A percentile compares a stretch with the other conserved stretches of the same genome.
These are phyloP conservation scores for Plantago ovata DNA, from an alignment of 257 asterid genomes.

Conservation along the genomic window DNA sequence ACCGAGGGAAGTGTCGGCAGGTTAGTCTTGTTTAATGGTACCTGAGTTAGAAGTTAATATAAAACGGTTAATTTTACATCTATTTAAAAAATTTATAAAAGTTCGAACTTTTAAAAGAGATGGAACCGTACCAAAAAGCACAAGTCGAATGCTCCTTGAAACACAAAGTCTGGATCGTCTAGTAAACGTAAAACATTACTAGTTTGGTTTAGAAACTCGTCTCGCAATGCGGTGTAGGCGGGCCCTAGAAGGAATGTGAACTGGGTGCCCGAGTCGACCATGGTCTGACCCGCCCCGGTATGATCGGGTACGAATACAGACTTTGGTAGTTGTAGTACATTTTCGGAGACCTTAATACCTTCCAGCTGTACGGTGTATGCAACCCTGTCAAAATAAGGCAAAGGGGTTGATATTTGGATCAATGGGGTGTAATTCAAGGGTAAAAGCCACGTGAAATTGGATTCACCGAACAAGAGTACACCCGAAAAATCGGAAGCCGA, in stretches of 20 bases:
- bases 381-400: constrained; percentile 78
- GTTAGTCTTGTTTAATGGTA: constrained; percentile 25
- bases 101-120: too few relatives aligned
- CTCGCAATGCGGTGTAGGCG: constrained; percentile 52
- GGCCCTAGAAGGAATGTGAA: constrained; percentile 88
- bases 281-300: constrained; percentile 96
- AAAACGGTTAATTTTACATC: too few relatives aligned
- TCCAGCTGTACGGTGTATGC: constrained; percentile 84
- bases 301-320: constrained; percentile 80
- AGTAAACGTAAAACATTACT: constrained; percentile 33
- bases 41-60: too few relatives aligned
- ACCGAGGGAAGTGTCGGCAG: constrained; percentile 62
- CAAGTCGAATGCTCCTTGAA: constrained; percentile 83
- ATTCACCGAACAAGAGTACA: constrained; percentile 56
- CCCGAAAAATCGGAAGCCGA: constrained; percentile 72
- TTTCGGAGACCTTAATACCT: constrained; percentile 66
- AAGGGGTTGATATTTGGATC: constrained; percentile 62
- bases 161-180: constrained; percentile 72
- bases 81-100: too few relatives aligned
- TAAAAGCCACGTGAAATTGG: constrained; percentile 54
- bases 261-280: constrained; percentile 97
- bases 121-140: constrained; percentile 59
- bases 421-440: constrained; percentile 75
- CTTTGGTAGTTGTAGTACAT: constrained; percentile 47
- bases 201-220: constrained; percentile 58